Evolutionary conservation across 1,139 yeast genomes (phyloP), one percentile per base, ranked within the genome.

Genomic region (Candida sp.): DNA sequence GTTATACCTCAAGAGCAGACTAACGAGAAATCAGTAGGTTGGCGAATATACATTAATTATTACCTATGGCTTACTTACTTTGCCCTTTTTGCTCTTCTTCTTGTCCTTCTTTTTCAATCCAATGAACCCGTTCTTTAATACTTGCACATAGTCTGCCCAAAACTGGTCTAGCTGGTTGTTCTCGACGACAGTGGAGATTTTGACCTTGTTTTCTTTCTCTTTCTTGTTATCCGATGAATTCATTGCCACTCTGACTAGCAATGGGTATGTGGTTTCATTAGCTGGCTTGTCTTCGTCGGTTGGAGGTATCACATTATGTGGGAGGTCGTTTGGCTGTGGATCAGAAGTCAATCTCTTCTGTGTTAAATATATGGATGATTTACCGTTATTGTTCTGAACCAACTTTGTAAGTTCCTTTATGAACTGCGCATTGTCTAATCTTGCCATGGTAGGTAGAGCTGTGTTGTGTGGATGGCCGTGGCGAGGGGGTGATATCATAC

Each of bases 131-230:
- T 73, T 65, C 64, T 88, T 89, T 52, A 89, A 75, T 0, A 81
- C 81, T 44, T 81, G 84, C 1, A 88, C 72, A 65, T 89, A 90
- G 40, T 82, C 83, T 38, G 69, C 67, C 96, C 96, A 90, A 63
- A 90, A 90, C 55, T 72, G 70, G 53, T 85, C 88, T 58, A 90
- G 71, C 22, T 78, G 71, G 4, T 74, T 78, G 0, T 81, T 69
- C 41, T 78, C 80, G 30, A 90, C 90, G 23, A 84, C 81, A 0
- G 96, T 89, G 7, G 90, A 81, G 44, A 83, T 66, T 62, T 86
- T 87, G 39, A 66, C 60, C 63, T 85, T 84, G 52, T 72, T 71
- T 38, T 69, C 65, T 57, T 80, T 76, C 54, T 74, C 70, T 53
- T 70, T 67, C 49, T 58, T 59, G 34, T 51, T 58, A 27, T 60